Conservation (phyloP, 768 basidiomycete species). For the Trametes villosa region DNA sequence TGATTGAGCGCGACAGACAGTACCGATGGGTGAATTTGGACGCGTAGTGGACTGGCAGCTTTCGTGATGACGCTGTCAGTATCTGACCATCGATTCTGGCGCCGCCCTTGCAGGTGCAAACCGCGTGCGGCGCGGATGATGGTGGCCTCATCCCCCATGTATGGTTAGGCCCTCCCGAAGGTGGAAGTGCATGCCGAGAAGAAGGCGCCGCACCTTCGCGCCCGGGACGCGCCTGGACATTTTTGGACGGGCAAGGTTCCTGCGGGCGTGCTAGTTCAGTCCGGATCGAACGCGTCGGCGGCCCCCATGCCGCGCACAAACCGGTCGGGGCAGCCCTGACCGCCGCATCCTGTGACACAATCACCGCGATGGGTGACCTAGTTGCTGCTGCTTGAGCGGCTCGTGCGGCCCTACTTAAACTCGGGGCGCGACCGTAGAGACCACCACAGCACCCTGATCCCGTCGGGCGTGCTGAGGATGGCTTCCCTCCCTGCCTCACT, state of each 20-base stretch:
- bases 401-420: constrained; percentile 11
- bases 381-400: constrained; percentile 13
- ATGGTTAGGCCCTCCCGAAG: constrained; percentile 6
- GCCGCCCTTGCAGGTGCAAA: not conserved
- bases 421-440: not conserved
- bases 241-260: constrained; percentile 5
- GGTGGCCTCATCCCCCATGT: not conserved
- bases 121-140: not conserved
- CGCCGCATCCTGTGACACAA: constrained; percentile 12
- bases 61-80: constrained; percentile 9
- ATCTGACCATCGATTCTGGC: not conserved
- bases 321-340: not conserved
- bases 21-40: not conserved
- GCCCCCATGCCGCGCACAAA: constrained; percentile 6
- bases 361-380: constrained; percentile 1
- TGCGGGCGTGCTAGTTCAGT: not conserved
- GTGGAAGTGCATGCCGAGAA: constrained; percentile 8
- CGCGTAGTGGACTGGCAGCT: not conserved
- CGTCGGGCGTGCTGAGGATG: constrained; percentile 21
- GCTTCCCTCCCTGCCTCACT: constrained; percentile 13
- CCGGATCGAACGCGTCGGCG: constrained; percentile 11
- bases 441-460: constrained; percentile 16
- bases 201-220: constrained; percentile 9
- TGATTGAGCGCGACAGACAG: not conserved
- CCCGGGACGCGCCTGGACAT: constrained; percentile 9